Percentiles rank a stretch among this genome's conserved stretches.
Evolutionary conservation across 768 basidiomycete genomes (phyloP).

Genomic region (Russula abietina): DNA sequence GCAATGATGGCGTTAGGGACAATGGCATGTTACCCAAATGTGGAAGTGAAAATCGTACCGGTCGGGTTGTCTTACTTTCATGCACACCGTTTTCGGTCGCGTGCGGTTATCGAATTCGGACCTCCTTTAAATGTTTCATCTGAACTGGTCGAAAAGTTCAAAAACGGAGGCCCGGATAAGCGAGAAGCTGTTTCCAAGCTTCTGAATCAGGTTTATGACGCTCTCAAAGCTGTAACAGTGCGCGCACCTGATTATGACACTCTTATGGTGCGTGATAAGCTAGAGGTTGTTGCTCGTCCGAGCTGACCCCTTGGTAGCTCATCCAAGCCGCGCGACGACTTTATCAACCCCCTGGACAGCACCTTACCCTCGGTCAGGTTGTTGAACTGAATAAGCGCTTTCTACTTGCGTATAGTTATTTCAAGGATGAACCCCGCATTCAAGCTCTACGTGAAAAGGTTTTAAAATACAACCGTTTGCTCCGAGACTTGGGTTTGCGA

Average conservation of each 20-base stretch:
- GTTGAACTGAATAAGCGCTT: constrained; percentile 91
- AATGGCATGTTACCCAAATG: constrained; percentile 81
- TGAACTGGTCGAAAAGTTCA: constrained; percentile 85
- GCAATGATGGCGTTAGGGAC: constrained; percentile 97
- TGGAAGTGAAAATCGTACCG: constrained; percentile 87
- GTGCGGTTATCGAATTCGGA: constrained; percentile 97
- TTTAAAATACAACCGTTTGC: constrained; percentile 79
- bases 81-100: constrained; percentile 78
- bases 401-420: constrained; percentile 84
- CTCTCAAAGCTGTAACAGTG: constrained; percentile 91
- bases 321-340: constrained; percentile 91
- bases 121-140: constrained; percentile 77
- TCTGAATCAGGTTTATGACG: constrained; percentile 86
- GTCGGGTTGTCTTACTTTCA: constrained; percentile 38
- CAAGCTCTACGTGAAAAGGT: constrained; percentile 74
- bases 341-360: constrained; percentile 90
- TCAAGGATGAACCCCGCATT: constrained; percentile 86
- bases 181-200: constrained; percentile 85
- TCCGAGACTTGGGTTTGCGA: constrained; percentile 83
- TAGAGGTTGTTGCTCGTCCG: neutral
- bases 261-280: constrained; percentile 64
- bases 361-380: constrained; percentile 89
- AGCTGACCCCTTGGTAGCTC: constrained; percentile 43
- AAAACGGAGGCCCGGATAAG: constrained; percentile 80
- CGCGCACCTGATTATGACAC: constrained; percentile 97